Percentiles rank a stretch among this genome's conserved stretches.
Evolutionary conservation across 805 yeast genomes (phyloP).

Genomic region (Candida namnaoensis): DNA sequence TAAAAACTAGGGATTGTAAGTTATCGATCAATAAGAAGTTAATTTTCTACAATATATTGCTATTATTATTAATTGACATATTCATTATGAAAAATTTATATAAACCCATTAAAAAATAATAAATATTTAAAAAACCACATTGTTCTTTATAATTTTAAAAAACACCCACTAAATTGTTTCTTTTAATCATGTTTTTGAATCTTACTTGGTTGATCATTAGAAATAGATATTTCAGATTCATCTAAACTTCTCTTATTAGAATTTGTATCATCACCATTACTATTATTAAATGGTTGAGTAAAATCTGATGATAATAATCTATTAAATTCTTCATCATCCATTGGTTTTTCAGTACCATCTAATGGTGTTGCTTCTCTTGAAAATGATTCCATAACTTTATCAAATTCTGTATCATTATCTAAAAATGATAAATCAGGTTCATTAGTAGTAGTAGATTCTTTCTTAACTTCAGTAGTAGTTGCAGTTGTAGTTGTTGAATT

Average conservation of each 20-base stretch:
- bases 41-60: too few relatives aligned
- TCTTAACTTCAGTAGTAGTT: neutral
- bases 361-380: conserved; percentile 19
- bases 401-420: conserved; percentile 17
- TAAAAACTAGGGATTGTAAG: too few relatives aligned
- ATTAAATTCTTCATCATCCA: conserved; percentile 18
- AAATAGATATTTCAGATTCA: neutral
- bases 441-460: neutral
- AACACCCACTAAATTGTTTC: too few relatives aligned
- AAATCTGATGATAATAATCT: conserved; percentile 14
- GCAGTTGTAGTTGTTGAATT: neutral
- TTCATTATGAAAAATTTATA: too few relatives aligned
- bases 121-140: too few relatives aligned
- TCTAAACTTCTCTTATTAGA: neutral
- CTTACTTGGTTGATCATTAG: neutral
- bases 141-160: too few relatives aligned
- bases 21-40: too few relatives aligned
- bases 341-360: conserved; percentile 3
- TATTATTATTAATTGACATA: too few relatives aligned
- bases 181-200: neutral
- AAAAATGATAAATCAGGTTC: conserved; percentile 3
- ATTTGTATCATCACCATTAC: neutral
- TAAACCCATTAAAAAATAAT: too few relatives aligned
- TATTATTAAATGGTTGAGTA: neutral
- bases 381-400: conserved; percentile 16